phyloP scores from a whole-genome alignment of 2,329 filamentous ascomycete genomes.

The Graphium sp. region DNA sequence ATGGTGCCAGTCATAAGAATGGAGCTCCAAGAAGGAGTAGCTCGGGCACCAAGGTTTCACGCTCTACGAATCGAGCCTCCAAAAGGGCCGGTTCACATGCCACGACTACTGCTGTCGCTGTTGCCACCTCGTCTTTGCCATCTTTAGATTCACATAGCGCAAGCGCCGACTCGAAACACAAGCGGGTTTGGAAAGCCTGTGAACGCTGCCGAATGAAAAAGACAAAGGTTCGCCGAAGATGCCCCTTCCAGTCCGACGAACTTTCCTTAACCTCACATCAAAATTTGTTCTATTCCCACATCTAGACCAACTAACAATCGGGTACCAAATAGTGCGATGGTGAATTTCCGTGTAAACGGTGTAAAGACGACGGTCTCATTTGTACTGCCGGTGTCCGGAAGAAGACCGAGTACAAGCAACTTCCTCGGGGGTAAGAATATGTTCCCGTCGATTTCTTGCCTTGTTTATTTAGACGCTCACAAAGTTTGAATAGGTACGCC shows the following conservation, averaged over 20 bases:
- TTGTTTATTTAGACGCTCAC: neutral
- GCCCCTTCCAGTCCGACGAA: neutral
- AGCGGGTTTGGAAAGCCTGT: slow-evolving; percentile 51
- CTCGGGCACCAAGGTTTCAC: slow-evolving; percentile 1
- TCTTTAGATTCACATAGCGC: too few species aligned
- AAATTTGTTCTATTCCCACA: slow-evolving; percentile 3
- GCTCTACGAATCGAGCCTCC: neutral
- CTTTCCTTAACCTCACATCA: neutral
- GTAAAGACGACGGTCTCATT: slow-evolving; percentile 47
- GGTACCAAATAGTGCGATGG: slow-evolving; percentile 35
- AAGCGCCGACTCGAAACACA: slow-evolving; percentile 37
- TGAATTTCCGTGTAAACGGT: slow-evolving; percentile 49
- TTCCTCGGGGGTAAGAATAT: slow-evolving; percentile 37
- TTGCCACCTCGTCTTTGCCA: too few species aligned
- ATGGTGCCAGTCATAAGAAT: slow-evolving; percentile 3
- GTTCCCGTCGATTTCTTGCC: neutral
- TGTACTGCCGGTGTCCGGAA: slow-evolving; percentile 47
- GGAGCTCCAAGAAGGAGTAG: too few species aligned
- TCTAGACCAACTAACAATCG: slow-evolving; percentile 2
- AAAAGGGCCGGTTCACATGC: slow-evolving; percentile 2
- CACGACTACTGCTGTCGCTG: slow-evolving; percentile 2
- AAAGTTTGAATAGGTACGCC: slow-evolving; percentile 29
- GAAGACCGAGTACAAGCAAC: slow-evolving; percentile 53
- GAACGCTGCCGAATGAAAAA: slow-evolving; percentile 54
- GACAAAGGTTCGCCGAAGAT: slow-evolving; percentile 35